Percentiles rank a stretch among this genome's conserved stretches.
phyloP scores from a whole-genome alignment of 2,329 filamentous ascomycete genomes.

The Aspergillus thermomutatus region DNA sequence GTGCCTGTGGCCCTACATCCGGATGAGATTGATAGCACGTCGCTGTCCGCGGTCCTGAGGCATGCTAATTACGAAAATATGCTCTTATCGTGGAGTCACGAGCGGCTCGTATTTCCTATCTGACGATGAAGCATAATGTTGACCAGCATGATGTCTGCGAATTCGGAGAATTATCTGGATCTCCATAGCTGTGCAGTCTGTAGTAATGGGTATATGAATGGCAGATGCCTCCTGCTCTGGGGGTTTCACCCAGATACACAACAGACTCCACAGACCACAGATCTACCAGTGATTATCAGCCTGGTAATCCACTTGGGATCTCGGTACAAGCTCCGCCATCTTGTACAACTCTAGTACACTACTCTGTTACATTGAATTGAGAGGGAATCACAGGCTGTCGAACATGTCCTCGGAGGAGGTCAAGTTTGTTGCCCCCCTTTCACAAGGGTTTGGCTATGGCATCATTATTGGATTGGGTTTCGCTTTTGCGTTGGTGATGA shows the following conservation, averaged over 20 bases:
- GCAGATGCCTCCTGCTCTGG: neutral
- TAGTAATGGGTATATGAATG: slow-evolving; percentile 7
- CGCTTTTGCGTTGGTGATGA: slow-evolving; percentile 72
- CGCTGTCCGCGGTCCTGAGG: neutral
- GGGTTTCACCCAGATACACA: neutral
- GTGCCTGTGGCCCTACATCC: neutral
- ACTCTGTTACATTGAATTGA: neutral
- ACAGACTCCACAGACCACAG: neutral
- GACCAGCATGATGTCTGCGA: slow-evolving; percentile 12
- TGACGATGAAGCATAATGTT: slow-evolving; percentile 2
- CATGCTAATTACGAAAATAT: neutral
- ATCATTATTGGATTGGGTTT: slow-evolving; percentile 72
- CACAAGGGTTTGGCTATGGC: slow-evolving; percentile 70
- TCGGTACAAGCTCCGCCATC: neutral
- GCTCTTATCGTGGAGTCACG: neutral
- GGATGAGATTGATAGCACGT: neutral
- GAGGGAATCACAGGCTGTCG: neutral
- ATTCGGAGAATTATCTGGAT: slow-evolving; percentile 10
- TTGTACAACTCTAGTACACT: neutral
- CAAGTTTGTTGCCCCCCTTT: slow-evolving; percentile 32
- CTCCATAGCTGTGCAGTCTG: neutral
- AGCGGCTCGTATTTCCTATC: neutral
- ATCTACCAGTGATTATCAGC: neutral
- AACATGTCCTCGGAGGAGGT: slow-evolving; percentile 23
- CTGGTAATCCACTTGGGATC: neutral